Evolutionary conservation across 208 protist genomes (phyloP).

Genomic region (Vickermania spadyakhi): DNA sequence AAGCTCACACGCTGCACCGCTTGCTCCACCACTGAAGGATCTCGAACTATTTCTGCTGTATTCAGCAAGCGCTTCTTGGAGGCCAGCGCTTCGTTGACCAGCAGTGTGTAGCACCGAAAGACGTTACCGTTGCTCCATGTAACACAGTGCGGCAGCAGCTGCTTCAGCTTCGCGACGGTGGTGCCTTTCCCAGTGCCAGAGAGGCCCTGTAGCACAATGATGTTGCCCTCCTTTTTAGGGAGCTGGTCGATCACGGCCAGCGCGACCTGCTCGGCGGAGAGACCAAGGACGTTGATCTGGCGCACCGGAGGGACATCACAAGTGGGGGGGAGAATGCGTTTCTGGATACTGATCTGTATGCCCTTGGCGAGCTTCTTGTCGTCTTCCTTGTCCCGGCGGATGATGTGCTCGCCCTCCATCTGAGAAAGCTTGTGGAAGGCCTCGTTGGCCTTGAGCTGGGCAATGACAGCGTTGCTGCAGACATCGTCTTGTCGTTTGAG

Average conservation of each 20-base stretch:
- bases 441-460: slow-evolving; percentile 26
- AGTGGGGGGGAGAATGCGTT: slow-evolving; percentile 14
- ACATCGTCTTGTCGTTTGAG: slow-evolving; percentile 77
- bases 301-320: slow-evolving; percentile 17
- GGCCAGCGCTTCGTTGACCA: slow-evolving; percentile 49
- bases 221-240: slow-evolving; percentile 54
- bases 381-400: slow-evolving; percentile 79
- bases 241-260: slow-evolving; percentile 54
- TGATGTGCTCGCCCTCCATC: slow-evolving; percentile 62
- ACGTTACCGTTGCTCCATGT: slow-evolving; percentile 91
- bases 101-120: slow-evolving; percentile 86
- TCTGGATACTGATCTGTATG: slow-evolving; percentile 73
- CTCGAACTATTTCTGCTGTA: slow-evolving; percentile 38
- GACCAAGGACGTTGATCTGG: slow-evolving; percentile 61
- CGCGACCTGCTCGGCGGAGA: slow-evolving; percentile 65
- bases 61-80: slow-evolving; percentile 35
- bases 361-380: slow-evolving; percentile 80
- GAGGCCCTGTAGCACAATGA: slow-evolving; percentile 85
- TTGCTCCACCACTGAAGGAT: slow-evolving; percentile 38
- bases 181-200: slow-evolving; percentile 89
- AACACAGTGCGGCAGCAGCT: slow-evolving; percentile 63
- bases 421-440: slow-evolving; percentile 45
- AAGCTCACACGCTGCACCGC: slow-evolving; percentile 41
- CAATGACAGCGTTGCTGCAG: slow-evolving; percentile 60
- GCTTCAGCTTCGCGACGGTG: slow-evolving; percentile 68